Conservation (phyloP, 768 basidiomycete species). For the Amanita pseudoporphyria region DNA sequence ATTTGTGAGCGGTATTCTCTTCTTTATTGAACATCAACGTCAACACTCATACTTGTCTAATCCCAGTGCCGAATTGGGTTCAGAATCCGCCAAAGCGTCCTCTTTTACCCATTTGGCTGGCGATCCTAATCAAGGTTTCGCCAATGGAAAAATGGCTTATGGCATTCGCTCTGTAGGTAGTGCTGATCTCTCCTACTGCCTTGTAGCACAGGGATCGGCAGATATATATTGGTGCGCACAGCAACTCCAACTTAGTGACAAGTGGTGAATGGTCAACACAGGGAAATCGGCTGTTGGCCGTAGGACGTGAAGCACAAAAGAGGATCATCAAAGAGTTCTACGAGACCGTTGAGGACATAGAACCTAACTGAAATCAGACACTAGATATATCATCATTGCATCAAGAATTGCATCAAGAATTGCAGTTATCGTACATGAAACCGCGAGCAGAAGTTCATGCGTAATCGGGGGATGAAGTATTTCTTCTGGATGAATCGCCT, state of each 20-base stretch:
- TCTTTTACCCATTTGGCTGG: constrained; percentile 74
- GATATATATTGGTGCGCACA: constrained; percentile 75
- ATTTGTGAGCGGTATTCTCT: constrained; percentile 37
- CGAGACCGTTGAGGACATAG: constrained; percentile 64
- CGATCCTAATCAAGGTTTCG: constrained; percentile 49
- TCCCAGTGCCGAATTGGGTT: constrained; percentile 77
- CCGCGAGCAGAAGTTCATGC: no score
- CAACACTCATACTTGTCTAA: neutral
- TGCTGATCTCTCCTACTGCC: constrained; percentile 71
- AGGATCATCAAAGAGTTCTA: constrained; percentile 83
- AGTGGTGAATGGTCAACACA: constrained; percentile 15
- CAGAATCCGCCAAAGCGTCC: constrained; percentile 52
- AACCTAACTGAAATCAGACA: constrained; percentile 33
- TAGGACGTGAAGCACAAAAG: constrained; percentile 81
- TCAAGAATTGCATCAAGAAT: neutral
- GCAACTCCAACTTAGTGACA: constrained; percentile 3
- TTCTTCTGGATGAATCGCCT: no score
- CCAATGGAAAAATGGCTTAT: constrained; percentile 77
- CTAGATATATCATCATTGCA: neutral
- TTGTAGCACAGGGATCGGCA: constrained; percentile 83
- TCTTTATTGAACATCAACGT: no score
- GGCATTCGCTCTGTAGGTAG: constrained; percentile 77
- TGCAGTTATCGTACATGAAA: no score
- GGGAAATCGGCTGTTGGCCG: constrained; percentile 76
- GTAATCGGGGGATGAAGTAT: no score